These are phyloP conservation scores for Clitopilus hobsonii DNA, from an alignment of 768 basidiomycete species.

Conservation along the genomic window DNA sequence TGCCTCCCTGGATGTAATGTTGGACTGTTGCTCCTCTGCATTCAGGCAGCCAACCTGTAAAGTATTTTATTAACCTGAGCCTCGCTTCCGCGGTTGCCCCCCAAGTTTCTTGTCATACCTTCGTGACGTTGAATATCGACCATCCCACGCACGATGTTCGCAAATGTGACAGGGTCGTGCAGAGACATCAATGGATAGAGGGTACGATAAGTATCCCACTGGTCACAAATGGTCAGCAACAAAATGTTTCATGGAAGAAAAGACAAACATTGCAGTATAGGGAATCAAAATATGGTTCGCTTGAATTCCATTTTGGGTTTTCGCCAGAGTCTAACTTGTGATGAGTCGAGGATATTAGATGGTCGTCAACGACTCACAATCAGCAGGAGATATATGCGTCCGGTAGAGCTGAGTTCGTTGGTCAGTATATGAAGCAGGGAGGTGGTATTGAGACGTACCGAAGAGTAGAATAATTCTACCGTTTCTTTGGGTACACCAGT, in stretches of 20 bases:
- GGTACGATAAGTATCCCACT: constrained; percentile 68
- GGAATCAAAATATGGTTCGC: constrained; percentile 63
- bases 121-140: constrained; percentile 64
- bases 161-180: constrained; percentile 56
- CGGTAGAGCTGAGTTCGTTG: constrained; percentile 40
- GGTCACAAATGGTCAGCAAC: background rate
- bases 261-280: constrained; percentile 61
- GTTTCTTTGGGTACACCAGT: constrained; percentile 43
- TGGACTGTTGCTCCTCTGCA: constrained; percentile 51
- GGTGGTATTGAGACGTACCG: background rate
- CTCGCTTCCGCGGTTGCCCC: too few relatives aligned
- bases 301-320: constrained; percentile 59
- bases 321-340: constrained; percentile 49
- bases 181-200: constrained; percentile 60
- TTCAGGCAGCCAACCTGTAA: constrained; percentile 61
- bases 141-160: constrained; percentile 59
- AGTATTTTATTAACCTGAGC: too few relatives aligned
- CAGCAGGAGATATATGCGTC: constrained; percentile 59
- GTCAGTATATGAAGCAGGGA: background rate
- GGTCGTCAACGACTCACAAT: constrained; percentile 38
- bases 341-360: background rate
- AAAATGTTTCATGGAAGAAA: background rate
- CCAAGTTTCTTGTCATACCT: constrained; percentile 31
- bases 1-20: constrained; percentile 57
- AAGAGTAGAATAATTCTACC: constrained; percentile 51